Evolutionary conservation across 305 asterid genomes (phyloP).

Genomic region (Stenogyne calaminthoides): DNA sequence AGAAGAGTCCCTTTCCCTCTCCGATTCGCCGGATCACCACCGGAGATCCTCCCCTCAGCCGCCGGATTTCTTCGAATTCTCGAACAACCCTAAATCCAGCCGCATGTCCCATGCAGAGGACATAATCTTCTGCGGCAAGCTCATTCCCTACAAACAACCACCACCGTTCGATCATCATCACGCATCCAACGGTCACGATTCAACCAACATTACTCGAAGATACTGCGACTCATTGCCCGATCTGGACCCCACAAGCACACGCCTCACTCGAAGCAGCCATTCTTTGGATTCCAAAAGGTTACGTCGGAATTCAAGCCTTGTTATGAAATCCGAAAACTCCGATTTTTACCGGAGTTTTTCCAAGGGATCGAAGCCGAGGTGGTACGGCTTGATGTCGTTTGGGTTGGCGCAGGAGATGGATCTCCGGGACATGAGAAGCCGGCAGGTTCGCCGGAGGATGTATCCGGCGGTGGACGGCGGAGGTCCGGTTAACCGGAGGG

Average conservation of each 20-base stretch:
- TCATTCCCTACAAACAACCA: slow-evolving; percentile 42
- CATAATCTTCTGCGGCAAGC: slow-evolving; percentile 66
- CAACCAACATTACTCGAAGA: slow-evolving; percentile 15
- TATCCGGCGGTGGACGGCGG: slow-evolving; percentile 29
- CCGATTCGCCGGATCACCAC: slow-evolving; percentile 15
- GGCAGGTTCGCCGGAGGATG: slow-evolving; percentile 54
- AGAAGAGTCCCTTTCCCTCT: slow-evolving; percentile 44
- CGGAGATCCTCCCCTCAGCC: slow-evolving; percentile 34
- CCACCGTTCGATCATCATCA: slow-evolving; percentile 18
- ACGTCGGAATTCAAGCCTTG: slow-evolving; percentile 34
- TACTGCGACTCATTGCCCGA: slow-evolving; percentile 59
- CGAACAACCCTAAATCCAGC: slow-evolving; percentile 33
- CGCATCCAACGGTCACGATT: neutral
- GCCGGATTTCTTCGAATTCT: slow-evolving; percentile 63
- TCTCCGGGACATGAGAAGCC: slow-evolving; percentile 57
- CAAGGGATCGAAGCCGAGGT: slow-evolving; percentile 42
- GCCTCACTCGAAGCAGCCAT: slow-evolving; percentile 47
- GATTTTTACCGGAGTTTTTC: slow-evolving; percentile 38
- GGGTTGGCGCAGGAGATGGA: slow-evolving; percentile 59
- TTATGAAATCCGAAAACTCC: slow-evolving; percentile 33
- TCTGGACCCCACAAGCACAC: slow-evolving; percentile 7
- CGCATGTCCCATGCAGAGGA: slow-evolving; percentile 71
- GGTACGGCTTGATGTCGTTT: slow-evolving; percentile 59
- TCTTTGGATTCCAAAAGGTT: slow-evolving; percentile 42
- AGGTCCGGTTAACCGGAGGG: slow-evolving; percentile 37